phyloP scores from a whole-genome alignment of 2,329 filamentous ascomycete genomes.

The Alternaria postmessia region DNA sequence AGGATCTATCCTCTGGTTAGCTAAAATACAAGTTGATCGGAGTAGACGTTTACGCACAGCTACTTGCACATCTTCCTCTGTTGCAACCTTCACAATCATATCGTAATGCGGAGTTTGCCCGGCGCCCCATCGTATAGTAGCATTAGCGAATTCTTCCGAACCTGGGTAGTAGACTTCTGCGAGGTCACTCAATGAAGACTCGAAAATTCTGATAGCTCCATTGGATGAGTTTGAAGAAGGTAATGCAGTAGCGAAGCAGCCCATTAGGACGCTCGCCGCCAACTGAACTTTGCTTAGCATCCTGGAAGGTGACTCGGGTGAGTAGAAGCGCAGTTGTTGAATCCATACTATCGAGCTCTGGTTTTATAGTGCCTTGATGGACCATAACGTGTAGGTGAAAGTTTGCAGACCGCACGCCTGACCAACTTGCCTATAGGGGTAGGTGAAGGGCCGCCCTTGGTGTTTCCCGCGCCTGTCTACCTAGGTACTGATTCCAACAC shows the following conservation, averaged over 20 bases:
- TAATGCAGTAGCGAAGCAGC: background rate
- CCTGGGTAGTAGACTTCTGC: constrained; percentile 21
- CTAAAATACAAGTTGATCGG: background rate
- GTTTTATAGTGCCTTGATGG: background rate
- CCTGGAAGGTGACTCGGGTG: background rate
- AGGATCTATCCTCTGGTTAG: constrained; percentile 21
- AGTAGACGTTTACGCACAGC: constrained; percentile 17
- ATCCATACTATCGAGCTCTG: background rate
- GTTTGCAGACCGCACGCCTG: background rate
- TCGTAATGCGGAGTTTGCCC: constrained; percentile 24
- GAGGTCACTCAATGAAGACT: background rate
- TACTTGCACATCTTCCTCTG: constrained; percentile 30
- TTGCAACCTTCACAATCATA: constrained; percentile 28
- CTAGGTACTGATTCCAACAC: background rate
- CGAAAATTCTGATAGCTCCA: background rate
- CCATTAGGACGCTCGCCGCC: background rate
- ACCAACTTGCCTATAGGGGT: background rate
- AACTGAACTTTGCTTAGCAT: background rate
- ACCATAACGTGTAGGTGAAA: background rate
- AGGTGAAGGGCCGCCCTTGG: background rate
- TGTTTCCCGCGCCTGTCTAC: background rate
- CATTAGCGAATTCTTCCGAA: constrained; percentile 18
- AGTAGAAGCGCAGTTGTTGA: background rate
- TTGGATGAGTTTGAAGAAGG: background rate
- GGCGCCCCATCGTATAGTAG: constrained; percentile 27